phyloP scores from a whole-genome alignment of 2,329 filamentous ascomycete genomes.

The Emmonsiellopsis sp. region DNA sequence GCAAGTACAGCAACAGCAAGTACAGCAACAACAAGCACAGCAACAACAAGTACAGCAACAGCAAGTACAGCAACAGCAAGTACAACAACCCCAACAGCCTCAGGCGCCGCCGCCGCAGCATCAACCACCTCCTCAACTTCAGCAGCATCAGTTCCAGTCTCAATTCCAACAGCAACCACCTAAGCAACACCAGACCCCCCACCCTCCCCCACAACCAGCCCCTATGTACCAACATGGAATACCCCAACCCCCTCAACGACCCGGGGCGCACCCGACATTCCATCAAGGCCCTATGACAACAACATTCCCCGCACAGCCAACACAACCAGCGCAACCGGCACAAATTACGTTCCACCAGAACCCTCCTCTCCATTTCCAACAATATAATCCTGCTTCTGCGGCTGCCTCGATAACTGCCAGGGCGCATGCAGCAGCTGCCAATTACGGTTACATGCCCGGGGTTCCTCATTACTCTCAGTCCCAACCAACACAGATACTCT shows the following conservation, averaged over 20 bases:
- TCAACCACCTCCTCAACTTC: slow-evolving; percentile 1
- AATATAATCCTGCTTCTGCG: slow-evolving; percentile 29
- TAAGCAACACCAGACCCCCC: background rate
- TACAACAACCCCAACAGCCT: slow-evolving; percentile 12
- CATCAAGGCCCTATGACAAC: slow-evolving; percentile 39
- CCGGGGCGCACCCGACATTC: slow-evolving; percentile 2
- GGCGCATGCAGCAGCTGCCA: slow-evolving; percentile 26
- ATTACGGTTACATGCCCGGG: slow-evolving; percentile 37
- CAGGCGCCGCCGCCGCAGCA: background rate
- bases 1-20: background rate
- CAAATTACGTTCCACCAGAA: slow-evolving; percentile 32
- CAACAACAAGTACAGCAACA: slow-evolving; percentile 16
- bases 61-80: slow-evolving; percentile 15
- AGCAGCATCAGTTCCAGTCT: slow-evolving; percentile 22
- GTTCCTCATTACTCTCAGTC: slow-evolving; percentile 40
- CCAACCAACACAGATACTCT: slow-evolving; percentile 47
- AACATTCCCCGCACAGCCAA: background rate
- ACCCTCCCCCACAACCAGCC: slow-evolving; percentile 1
- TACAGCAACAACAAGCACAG: slow-evolving; percentile 13
- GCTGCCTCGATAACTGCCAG: slow-evolving; percentile 19
- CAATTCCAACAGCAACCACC: slow-evolving; percentile 8
- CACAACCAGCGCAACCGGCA: slow-evolving; percentile 56
- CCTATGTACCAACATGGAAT: background rate
- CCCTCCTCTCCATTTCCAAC: slow-evolving; percentile 32
- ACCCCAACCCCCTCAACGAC: slow-evolving; percentile 4